phyloP scores from a whole-genome alignment of 768 basidiomycete genomes.

The Amanita rimosa region DNA sequence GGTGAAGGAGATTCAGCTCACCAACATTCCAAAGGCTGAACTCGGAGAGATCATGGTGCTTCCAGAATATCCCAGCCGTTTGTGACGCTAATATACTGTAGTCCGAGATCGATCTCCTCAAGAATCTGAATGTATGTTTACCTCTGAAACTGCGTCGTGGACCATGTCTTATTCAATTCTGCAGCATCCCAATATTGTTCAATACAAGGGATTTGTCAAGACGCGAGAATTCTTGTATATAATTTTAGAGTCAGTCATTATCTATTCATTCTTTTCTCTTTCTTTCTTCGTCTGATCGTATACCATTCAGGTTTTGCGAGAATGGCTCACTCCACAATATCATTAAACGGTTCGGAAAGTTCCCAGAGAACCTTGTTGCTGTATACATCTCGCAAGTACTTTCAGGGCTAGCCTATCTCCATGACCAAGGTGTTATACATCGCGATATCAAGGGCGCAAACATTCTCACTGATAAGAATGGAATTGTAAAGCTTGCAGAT shows the following conservation, averaged over 20 bases:
- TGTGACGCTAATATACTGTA: constrained; percentile 21
- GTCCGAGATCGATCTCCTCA: constrained; percentile 96
- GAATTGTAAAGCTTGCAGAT: constrained; percentile 96
- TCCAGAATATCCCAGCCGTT: constrained; percentile 7
- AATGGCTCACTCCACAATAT: constrained; percentile 95
- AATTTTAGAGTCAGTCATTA: constrained; percentile 70
- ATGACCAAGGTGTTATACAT: constrained; percentile 99
- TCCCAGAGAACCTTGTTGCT: constrained; percentile 92
- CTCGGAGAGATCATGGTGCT: constrained; percentile 95
- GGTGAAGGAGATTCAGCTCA: constrained; percentile 93
- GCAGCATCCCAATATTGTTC: constrained; percentile 95
- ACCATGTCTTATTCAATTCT: neutral
- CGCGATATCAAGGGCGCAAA: constrained; percentile 99
- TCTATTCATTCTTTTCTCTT: neutral
- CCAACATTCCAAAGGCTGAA: constrained; percentile 88
- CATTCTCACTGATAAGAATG: constrained; percentile 97
- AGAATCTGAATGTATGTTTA: constrained; percentile 79
- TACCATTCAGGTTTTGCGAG: constrained; percentile 71
- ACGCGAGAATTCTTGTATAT: constrained; percentile 92
- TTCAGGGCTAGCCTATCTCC: constrained; percentile 91
- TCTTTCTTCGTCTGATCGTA: neutral
- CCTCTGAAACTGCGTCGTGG: constrained; percentile 6
- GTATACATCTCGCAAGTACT: constrained; percentile 96
- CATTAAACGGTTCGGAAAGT: constrained; percentile 95
- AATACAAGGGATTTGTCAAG: constrained; percentile 97